Evolutionary conservation across 2,329 filamentous ascomycete species (phyloP), one percentile per base, ranked within the genome.

Genomic region (Claviceps arundinis): DNA sequence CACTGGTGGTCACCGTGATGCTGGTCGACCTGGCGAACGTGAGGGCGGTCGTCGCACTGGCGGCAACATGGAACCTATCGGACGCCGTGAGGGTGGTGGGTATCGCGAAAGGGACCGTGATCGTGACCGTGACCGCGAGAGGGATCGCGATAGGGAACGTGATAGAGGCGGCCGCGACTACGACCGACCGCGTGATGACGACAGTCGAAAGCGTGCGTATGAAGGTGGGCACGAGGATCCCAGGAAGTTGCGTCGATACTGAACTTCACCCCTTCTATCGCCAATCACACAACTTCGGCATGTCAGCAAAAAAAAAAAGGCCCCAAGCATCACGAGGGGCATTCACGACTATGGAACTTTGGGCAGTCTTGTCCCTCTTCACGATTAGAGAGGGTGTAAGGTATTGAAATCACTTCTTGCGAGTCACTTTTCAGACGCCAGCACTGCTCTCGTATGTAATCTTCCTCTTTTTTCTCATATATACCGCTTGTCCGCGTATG

Each of bases 1-100:
- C 55, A 51, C 48, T 19, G 71, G 72, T 59, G 73, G 70, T 55
- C 73, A 76, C 60, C 74, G 63, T 37, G 63, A 65, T 34, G 59
- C 57, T 13, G 61, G 61, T 53, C 74, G 77, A 53, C 59, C 56
- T 8, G 57, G 61, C 7, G 64, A 63, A 44, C 60, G 63, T 46
- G 63, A 65, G 30, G 58, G 57, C 13, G 61, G 61, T 54, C 74
- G 77, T 53, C 70, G 73, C 44, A 84, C 81, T 52, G 87, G 87
- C 58, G 87, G 87, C 71, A 93, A 94, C 70, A 85, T 85, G 68
- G 89, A 94, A 66, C 88, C 87, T 56, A 80, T 93, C 65, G 83
- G 85, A 62, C 80, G 81, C 54, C 66, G 82, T 61, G 81, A 84
- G 57, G 73, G 74, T 65, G 73, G 74, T 65, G 75, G 75, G 60